Evolutionary conservation across 495 filamentous ascomycete genomes (phyloP).

Genomic region (Tuber microsphaerosporum): DNA sequence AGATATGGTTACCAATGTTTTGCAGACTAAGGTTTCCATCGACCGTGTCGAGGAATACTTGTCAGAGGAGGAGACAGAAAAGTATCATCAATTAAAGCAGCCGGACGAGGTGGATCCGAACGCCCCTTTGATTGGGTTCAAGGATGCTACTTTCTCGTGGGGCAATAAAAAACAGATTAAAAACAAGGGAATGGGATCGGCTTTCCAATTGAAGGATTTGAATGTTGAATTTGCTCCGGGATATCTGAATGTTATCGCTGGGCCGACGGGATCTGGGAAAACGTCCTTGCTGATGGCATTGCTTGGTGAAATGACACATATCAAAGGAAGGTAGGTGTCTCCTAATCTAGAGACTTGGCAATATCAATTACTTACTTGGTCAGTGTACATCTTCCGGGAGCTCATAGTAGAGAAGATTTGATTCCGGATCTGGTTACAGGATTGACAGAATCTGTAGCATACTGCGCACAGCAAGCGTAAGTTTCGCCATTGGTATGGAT

Average conservation of each 20-base stretch:
- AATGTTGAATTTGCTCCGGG: slow-evolving; percentile 70
- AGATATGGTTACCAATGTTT: slow-evolving; percentile 98
- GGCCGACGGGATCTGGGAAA: slow-evolving; percentile 90
- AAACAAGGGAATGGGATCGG: slow-evolving; percentile 51
- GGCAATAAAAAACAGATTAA: slow-evolving; percentile 60
- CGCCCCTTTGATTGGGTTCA: slow-evolving; percentile 68
- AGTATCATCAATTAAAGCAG: slow-evolving; percentile 75
- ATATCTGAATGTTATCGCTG: slow-evolving; percentile 81
- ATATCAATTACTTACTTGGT: background rate
- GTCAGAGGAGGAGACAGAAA: slow-evolving; percentile 90
- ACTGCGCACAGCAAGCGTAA: slow-evolving; percentile 85
- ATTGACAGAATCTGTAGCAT: slow-evolving; percentile 84
- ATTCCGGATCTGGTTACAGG: slow-evolving; percentile 74
- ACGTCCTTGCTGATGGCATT: slow-evolving; percentile 92
- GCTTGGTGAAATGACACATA: slow-evolving; percentile 88
- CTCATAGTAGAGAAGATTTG: slow-evolving; percentile 72
- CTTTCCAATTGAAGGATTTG: slow-evolving; percentile 77
- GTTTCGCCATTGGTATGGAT: background rate
- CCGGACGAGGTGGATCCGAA: slow-evolving; percentile 55
- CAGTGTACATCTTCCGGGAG: slow-evolving; percentile 70
- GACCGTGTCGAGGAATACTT: slow-evolving; percentile 95
- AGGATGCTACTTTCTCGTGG: slow-evolving; percentile 81
- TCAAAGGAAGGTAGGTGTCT: slow-evolving; percentile 55
- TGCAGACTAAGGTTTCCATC: slow-evolving; percentile 94
- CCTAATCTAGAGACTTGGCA: background rate